Evolutionary conservation across 2,329 filamentous ascomycete genomes (phyloP), one percentile per base, ranked within the genome.

Genomic region (Fusarium odoratissimum): DNA sequence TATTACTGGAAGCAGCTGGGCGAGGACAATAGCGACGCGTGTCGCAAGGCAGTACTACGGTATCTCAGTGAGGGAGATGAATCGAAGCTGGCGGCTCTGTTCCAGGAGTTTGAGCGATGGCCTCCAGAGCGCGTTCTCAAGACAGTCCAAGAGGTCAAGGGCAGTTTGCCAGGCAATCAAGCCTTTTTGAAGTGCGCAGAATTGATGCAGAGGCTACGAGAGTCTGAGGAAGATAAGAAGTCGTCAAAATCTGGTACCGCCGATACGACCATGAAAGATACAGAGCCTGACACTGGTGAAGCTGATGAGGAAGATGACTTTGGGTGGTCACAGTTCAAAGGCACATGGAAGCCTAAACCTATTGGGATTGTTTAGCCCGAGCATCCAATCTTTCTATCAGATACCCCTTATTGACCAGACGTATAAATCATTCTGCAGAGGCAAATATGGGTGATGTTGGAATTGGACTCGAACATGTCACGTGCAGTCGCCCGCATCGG

Each of bases 1-100:
- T 93, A 93, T 80, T 98, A 97, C 84, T 98, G 95, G 95, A 83
- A 81, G 76, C 83, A 87, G 46, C 79, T 90, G 25, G 74, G 78
- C 4, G 79, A 80, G 9, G 78, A 78, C 33, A 42, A 46, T 17
- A 57, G 45, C 40, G 76, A 79, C 37, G 71, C 76, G 21, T 83
- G 83, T 63, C 80, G 76, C 28, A 79, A 80, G 7, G 66, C 82
- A 11, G 75, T 88, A 33, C 64, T 84, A 28, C 72, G 67, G 16
- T 86, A 84, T 59, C 76, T 88, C 10, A 73, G 78, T 16, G 81
- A 81, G 42, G 78, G 80, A 14, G 80, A 79, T 17, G 79, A 79
- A 40, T 70, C 70, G 54, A 75, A 74, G 49, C 72, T 64, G 46
- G 64, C 63, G 16, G 76, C 65, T 48, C 67, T 75, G 37, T 57